These are phyloP conservation scores for Metarhizium anisopliae DNA, from an alignment of 2,329 filamentous ascomycete species.

Conservation along the genomic window DNA sequence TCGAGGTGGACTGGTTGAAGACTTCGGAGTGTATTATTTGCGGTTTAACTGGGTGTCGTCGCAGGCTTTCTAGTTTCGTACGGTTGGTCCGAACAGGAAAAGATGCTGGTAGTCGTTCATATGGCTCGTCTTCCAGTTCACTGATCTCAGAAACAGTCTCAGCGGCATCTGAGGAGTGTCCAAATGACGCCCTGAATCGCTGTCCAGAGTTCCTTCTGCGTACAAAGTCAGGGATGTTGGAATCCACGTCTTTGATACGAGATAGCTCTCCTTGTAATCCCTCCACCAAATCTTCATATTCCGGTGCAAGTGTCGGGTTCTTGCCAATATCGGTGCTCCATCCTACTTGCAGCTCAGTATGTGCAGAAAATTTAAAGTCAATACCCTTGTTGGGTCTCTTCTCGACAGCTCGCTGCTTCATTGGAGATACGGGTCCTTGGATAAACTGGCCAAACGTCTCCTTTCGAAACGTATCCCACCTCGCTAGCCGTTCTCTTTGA, in stretches of 20 bases:
- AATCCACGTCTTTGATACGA: slow-evolving; percentile 13
- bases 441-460: slow-evolving; percentile 30
- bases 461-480: slow-evolving; percentile 63
- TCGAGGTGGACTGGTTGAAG: slow-evolving; percentile 7
- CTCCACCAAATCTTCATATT: slow-evolving; percentile 35
- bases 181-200: neutral
- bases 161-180: slow-evolving; percentile 9
- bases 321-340: slow-evolving; percentile 17
- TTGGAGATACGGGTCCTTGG: slow-evolving; percentile 11
- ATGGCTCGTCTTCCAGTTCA: slow-evolving; percentile 40
- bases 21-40: slow-evolving; percentile 15
- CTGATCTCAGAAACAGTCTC: slow-evolving; percentile 38
- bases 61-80: slow-evolving; percentile 11
- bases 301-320: slow-evolving; percentile 21
- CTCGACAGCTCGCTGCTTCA: slow-evolving; percentile 14
- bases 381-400: slow-evolving; percentile 29
- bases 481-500: slow-evolving; percentile 59
- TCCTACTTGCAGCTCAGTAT: slow-evolving; percentile 39
- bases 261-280: slow-evolving; percentile 33
- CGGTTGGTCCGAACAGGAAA: slow-evolving; percentile 17
- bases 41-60: slow-evolving; percentile 17
- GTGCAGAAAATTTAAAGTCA: slow-evolving; percentile 44
- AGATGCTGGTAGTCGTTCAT: slow-evolving; percentile 9
- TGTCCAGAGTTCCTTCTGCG: neutral
- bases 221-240: slow-evolving; percentile 11